phyloP scores from a whole-genome alignment of 352 stramenopile genomes.

The Lagenidium sp. region DNA sequence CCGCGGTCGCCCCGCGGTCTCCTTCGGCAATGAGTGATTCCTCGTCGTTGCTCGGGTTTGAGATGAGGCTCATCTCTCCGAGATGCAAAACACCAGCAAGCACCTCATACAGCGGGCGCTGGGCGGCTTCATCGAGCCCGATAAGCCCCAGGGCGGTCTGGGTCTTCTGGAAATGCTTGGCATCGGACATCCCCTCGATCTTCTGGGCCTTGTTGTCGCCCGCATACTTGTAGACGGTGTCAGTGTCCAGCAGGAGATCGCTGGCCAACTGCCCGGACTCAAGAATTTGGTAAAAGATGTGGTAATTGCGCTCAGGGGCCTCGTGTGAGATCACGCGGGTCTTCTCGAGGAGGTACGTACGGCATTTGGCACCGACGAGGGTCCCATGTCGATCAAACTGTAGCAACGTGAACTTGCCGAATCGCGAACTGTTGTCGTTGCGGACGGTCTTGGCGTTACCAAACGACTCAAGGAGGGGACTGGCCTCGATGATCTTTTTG shows the following conservation, averaged over 20 bases:
- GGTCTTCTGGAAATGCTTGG: constrained; percentile 80
- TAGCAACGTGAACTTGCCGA: constrained; percentile 97
- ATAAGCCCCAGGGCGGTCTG: constrained; percentile 62
- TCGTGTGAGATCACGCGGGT: constrained; percentile 94
- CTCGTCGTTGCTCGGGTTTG: constrained; percentile 67
- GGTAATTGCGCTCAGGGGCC: constrained; percentile 92
- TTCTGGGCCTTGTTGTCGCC: constrained; percentile 51
- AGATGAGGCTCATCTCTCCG: constrained; percentile 87
- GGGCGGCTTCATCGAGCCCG: constrained; percentile 74
- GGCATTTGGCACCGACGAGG: constrained; percentile 90
- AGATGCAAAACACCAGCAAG: constrained; percentile 92
- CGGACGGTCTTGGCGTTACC: constrained; percentile 96
- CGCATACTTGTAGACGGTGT: constrained; percentile 54
- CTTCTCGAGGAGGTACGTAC: constrained; percentile 97
- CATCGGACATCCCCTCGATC: constrained; percentile 70
- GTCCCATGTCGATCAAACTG: constrained; percentile 81
- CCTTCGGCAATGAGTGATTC: constrained; percentile 52
- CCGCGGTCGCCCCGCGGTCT: constrained; percentile 30
- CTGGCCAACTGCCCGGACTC: constrained; percentile 37
- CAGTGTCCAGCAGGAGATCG: constrained; percentile 36
- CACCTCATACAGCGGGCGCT: constrained; percentile 89
- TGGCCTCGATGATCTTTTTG: constrained; percentile 95
- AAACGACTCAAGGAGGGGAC: constrained; percentile 98
- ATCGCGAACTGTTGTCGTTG: constrained; percentile 97
- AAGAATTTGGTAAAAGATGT: constrained; percentile 94